Evolutionary conservation across 495 filamentous ascomycete genomes (phyloP), one percentile per base, ranked within the genome.

Genomic region (Aspergillus affinis): DNA sequence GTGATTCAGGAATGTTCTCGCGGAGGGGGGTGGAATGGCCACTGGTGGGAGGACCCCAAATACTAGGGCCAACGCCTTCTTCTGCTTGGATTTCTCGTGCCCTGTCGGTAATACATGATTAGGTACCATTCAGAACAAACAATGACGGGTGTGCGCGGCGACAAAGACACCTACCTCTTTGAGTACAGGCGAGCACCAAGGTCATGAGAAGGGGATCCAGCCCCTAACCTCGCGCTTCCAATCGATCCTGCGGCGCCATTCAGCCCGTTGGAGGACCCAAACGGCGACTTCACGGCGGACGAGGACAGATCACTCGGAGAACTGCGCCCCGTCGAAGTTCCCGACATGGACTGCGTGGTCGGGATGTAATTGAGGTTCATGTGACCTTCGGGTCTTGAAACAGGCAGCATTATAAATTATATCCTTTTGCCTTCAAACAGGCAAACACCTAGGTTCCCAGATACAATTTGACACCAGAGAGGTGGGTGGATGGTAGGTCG

Each of bases 181-280:
- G 93, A 90, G 74, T 89, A 98, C 50, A 98, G 75, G 65, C 89
- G 73, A 76, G 85, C 73, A 73, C 88, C 86, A 69, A 86, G 82
- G 60, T 98, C 95, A 77, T 97, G 93, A 73, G 93, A 97, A 66
- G 94, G 94, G 82, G 94, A 98, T 75, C 93, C 94, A 82, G 92
- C 87, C 80, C 93, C 93, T 63, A 93, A 85, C 75, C 95, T 87
- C 67, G 88, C 80, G 71, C 78, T 86, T 64, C 87, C 87, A 59
- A 90, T 84, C 71, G 90, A 88, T 65, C 85, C 87, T 61, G 83
- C 80, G 65, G 86, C 76, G 57, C 83, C 78, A 61, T 79, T 86
- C 64, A 90, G 76, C 51, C 83, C 81, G 60, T 82, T 84, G 44
- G 85, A 81, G 57, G 86, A 77, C 45, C 88, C 87, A 66, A 95